Evolutionary conservation across 1,284 basidiomycete species (phyloP).

Genomic region (Boletus sp.): DNA sequence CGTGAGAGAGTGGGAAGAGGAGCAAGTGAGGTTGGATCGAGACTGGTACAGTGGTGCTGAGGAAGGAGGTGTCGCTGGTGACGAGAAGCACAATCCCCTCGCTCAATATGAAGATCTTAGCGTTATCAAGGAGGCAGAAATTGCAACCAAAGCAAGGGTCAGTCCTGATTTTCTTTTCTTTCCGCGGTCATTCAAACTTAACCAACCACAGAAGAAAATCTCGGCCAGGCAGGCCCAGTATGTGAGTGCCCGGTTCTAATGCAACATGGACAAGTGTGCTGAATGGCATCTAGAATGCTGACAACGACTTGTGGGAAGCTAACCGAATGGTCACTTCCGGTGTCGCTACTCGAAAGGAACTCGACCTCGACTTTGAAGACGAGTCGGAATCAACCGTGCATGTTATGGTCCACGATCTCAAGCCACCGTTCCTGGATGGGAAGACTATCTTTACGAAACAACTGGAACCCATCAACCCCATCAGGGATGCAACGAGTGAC

Average conservation of each 20-base stretch:
- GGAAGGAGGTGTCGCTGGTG: conserved; percentile 82
- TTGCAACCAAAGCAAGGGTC: conserved; percentile 78
- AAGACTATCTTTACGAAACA: conserved; percentile 97
- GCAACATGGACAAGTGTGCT: background rate
- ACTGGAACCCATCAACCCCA: conserved; percentile 96
- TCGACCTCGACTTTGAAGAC: conserved; percentile 93
- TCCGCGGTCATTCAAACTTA: conserved; percentile 13
- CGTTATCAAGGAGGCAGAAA: conserved; percentile 73
- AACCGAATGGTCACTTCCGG: conserved; percentile 98
- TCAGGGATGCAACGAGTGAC: conserved; percentile 92
- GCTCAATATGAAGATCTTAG: conserved; percentile 88
- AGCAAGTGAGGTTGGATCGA: conserved; percentile 85
- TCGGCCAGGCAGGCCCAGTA: conserved; percentile 95
- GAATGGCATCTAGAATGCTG: conserved; percentile 72
- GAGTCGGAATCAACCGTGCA: conserved; percentile 96
- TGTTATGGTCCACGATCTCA: conserved; percentile 96
- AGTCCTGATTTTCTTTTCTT: conserved; percentile 24
- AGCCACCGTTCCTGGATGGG: conserved; percentile 97
- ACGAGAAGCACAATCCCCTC: conserved; percentile 92
- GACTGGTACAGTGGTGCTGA: conserved; percentile 95
- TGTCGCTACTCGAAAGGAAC: conserved; percentile 81
- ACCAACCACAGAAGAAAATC: conserved; percentile 65
- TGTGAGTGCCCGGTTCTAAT: conserved; percentile 51
- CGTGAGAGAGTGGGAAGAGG: conserved; percentile 92
- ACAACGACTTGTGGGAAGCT: conserved; percentile 98